Evolutionary conservation across 768 basidiomycete species (phyloP).

Genomic region (Nevesoporus exiguus): DNA sequence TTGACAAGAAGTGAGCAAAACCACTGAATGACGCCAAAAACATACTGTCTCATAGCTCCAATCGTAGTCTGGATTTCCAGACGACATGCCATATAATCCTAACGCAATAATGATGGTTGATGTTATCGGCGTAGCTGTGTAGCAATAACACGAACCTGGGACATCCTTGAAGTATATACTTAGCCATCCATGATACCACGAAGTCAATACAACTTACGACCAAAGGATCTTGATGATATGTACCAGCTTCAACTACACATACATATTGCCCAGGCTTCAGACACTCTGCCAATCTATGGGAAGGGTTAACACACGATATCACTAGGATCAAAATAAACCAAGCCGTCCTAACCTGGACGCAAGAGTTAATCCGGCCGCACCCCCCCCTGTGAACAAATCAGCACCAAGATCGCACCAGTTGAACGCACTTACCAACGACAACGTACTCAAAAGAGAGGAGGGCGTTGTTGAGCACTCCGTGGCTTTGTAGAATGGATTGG

Average conservation of each 20-base stretch:
- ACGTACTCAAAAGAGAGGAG: conserved; percentile 9
- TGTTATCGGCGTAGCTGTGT: too few species aligned
- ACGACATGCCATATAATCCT: conserved; percentile 7
- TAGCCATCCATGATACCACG: background rate
- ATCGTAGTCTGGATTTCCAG: conserved; percentile 10
- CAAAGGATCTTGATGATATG: conserved; percentile 6
- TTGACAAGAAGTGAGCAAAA: background rate
- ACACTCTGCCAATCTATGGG: conserved; percentile 11
- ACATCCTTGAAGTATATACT: conserved; percentile 9
- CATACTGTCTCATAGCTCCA: conserved; percentile 18
- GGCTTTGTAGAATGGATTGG: background rate
- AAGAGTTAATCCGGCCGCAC: conserved; percentile 16
- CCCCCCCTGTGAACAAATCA: conserved; percentile 10
- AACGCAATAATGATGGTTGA: background rate
- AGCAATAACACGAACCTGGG: conserved; percentile 12
- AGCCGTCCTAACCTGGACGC: conserved; percentile 8
- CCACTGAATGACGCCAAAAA: background rate
- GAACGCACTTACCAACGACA: conserved; percentile 7
- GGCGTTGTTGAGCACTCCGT: background rate
- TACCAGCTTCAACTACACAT: conserved; percentile 19
- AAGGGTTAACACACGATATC: background rate
- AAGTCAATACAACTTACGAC: conserved; percentile 8
- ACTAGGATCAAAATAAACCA: background rate
- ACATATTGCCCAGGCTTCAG: conserved; percentile 13
- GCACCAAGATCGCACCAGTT: background rate